phyloP scores from a whole-genome alignment of 2,329 filamentous ascomycete species.

The Dissoconium aciculare region DNA sequence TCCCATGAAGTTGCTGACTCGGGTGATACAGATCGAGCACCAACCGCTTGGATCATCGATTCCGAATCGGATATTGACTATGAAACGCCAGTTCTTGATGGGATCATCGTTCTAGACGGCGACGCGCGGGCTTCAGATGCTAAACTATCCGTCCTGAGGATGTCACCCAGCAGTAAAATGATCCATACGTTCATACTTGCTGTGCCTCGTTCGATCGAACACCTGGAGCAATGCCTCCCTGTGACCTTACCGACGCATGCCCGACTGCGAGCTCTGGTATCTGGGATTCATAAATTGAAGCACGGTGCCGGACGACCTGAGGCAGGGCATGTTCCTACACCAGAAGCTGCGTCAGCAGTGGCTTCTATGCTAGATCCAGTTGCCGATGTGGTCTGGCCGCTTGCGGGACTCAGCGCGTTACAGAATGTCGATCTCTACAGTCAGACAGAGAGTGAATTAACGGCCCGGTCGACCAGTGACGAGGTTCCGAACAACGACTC shows the following conservation, averaged over 20 bases:
- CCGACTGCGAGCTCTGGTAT: constrained; percentile 25
- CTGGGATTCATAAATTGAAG: constrained; percentile 23
- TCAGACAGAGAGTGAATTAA: constrained; percentile 20
- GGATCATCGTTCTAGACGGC: constrained; percentile 28
- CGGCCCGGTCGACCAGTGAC: constrained; percentile 4
- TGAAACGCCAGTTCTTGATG: constrained; percentile 4
- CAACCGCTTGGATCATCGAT: no score
- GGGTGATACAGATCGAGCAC: no score
- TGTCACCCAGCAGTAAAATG: neutral
- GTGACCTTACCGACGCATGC: constrained; percentile 13
- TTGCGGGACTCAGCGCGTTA: constrained; percentile 15
- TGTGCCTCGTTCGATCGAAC: constrained; percentile 29
- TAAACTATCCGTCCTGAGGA: constrained; percentile 3
- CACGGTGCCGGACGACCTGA: constrained; percentile 23
- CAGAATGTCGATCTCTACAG: constrained; percentile 21
- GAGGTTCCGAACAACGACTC: neutral
- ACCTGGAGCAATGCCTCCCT: constrained; percentile 29
- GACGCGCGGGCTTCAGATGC: constrained; percentile 9
- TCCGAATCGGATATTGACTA: no score
- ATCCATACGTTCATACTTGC: constrained; percentile 25
- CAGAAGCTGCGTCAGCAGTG: constrained; percentile 14
- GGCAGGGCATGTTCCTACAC: constrained; percentile 11
- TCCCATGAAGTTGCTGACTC: no score
- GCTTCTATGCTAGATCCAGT: no score
- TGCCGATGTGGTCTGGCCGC: constrained; percentile 18